Evolutionary conservation across 345 rosid species (phyloP), one percentile per base, ranked within the genome.

Genomic region (Arabis hirsuta): DNA sequence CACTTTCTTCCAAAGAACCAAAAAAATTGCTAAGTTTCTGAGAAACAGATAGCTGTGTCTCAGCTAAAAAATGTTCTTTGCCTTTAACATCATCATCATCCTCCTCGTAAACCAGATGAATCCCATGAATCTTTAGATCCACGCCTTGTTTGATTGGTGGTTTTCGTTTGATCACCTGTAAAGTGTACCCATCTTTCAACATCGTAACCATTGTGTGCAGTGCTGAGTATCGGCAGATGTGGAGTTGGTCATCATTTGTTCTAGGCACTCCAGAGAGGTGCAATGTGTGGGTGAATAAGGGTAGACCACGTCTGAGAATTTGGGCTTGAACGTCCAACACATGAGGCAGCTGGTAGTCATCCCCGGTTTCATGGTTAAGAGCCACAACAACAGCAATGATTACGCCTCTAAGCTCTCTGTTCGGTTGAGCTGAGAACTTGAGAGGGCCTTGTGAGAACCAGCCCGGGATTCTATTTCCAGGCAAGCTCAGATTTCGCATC

Each of bases 391-490:
- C 87, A 3, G 79, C 84, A 1, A 90, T 6, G 36, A 85, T 60
- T 55, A 88, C 64, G 19, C 79, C 86, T 70, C 38, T 83, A 24
- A 90, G 70, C 55, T 77, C 58, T 1, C 39, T 52, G 81, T 81
- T 87, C 26, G 61, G 78, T 0, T 47, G 85, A 67, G 81, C 71
- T 20, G 85, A 61, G 45, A 70, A 84, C 2, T 12, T 62, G 11
- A 80, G 41, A 5, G 20, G 52, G 9, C 78, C 83, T 42, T 69
- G 82, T 26, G 76, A 52, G 72, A 86, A 83, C 93, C 93, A 90
- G 45, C 65, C 52, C 12, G 93, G 93, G 46, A 84, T 68, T 45
- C 56, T 73, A 51, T 83, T 82, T 55, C 91, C 94, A 12, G 94
- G 91, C 61, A 90, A 58, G 58, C 88, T 84, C 38, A 85, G 72